These are phyloP conservation scores for Penicillium dipodomyicola DNA, from an alignment of 495 filamentous ascomycete species.

Conservation along the genomic window DNA sequence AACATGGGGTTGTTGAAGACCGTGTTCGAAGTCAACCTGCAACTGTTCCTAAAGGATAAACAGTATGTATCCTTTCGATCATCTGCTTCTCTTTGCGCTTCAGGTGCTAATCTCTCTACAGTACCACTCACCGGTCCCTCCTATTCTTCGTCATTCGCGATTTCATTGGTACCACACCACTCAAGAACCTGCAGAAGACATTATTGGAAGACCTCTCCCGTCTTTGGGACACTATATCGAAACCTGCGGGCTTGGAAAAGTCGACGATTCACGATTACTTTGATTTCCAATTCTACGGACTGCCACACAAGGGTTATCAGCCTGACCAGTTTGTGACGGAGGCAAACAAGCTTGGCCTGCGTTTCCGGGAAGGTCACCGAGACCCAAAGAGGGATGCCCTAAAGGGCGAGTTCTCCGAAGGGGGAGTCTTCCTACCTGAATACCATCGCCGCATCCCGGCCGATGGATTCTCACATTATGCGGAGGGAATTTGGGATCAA, in stretches of 20 bases:
- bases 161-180: slow-evolving; percentile 85
- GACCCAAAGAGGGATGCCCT: slow-evolving; percentile 54
- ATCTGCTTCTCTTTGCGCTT: slow-evolving; percentile 8
- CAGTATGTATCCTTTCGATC: slow-evolving; percentile 56
- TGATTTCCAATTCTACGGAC: slow-evolving; percentile 92
- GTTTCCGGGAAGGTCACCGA: slow-evolving; percentile 78
- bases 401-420: slow-evolving; percentile 66
- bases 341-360: slow-evolving; percentile 70
- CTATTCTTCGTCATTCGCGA: slow-evolving; percentile 99
- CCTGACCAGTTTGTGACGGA: slow-evolving; percentile 87
- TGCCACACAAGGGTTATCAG: slow-evolving; percentile 95
- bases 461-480: slow-evolving; percentile 90
- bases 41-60: slow-evolving; percentile 90
- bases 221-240: slow-evolving; percentile 89
- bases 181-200: slow-evolving; percentile 83
- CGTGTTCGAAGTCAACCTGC: slow-evolving; percentile 97
- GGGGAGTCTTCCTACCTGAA: slow-evolving; percentile 83
- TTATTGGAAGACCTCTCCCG: slow-evolving; percentile 84
- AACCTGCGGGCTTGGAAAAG: slow-evolving; percentile 82
- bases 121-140: slow-evolving; percentile 84
- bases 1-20: slow-evolving; percentile 99
- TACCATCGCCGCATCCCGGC: slow-evolving; percentile 96
- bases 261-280: slow-evolving; percentile 95
- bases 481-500: slow-evolving; percentile 93
- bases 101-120: slow-evolving; percentile 35